Conservation (phyloP, 2,329 filamentous ascomycete genomes). For the Amesomyces nigricolor region DNA sequence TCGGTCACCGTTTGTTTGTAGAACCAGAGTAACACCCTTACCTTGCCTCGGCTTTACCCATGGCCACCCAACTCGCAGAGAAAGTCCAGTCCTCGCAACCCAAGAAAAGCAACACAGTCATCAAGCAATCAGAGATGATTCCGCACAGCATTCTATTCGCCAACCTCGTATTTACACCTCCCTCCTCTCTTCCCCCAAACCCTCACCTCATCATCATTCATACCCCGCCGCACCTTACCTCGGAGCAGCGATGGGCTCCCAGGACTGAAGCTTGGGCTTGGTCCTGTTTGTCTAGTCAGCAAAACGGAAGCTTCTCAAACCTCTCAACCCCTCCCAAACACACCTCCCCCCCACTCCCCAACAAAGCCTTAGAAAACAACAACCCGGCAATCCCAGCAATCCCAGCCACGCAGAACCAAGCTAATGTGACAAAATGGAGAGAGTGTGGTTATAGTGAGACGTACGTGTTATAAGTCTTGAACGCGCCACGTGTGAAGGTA, state of each 20-base stretch:
- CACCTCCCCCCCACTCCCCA: too few species aligned
- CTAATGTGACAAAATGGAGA: neutral
- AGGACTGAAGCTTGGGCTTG: conserved; percentile 34
- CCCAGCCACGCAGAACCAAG: neutral
- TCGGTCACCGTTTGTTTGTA: too few species aligned
- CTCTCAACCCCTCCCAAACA: neutral
- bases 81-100: too few species aligned
- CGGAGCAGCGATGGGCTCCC: conserved; percentile 32
- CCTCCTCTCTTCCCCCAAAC: neutral
- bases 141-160: neutral
- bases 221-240: conserved; percentile 18
- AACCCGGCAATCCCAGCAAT: too few species aligned
- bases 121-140: neutral
- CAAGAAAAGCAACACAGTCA: neutral
- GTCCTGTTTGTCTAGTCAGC: conserved; percentile 23
- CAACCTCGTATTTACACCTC: conserved; percentile 1
- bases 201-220: neutral
- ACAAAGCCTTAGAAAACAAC: too few species aligned
- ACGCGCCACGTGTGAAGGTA: conserved; percentile 72
- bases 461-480: conserved; percentile 92
- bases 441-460: conserved; percentile 36
- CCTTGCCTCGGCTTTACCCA: too few species aligned
- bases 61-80: too few species aligned
- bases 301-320: neutral
- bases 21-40: too few species aligned